Evolutionary conservation across 1,139 yeast species (phyloP), one percentile per base, ranked within the genome.

Genomic region (Blastobotrys capitulatus): DNA sequence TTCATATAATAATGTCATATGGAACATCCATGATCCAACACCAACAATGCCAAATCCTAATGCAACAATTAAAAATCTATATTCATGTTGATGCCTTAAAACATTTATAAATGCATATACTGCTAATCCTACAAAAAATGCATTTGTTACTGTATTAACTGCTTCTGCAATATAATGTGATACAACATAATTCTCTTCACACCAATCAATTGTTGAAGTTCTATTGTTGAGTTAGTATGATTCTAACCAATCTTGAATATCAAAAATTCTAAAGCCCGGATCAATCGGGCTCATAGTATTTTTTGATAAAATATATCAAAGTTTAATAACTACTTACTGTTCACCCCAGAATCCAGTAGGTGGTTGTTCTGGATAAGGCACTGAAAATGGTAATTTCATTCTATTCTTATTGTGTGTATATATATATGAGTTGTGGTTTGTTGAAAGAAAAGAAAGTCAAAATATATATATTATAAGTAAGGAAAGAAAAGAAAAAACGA

Each of bases 101-200:
- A 88, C 83, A 43, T 86, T 81, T 56, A 71, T 70, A 39, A 86
- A 74, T 42, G 94, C 85, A 64, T 78, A 85, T 20, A 66, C 51
- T 0, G 96, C 95, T 48, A 88, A 71, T 15, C 79, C 60, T 36
- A 89, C 65, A 60, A 85, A 86, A 29, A 77, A 74, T 6, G 86
- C 70, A 63, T 89, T 89, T 47, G 97, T 87, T 46, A 79, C 62
- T 6, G 96, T 86, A 63, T 89, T 89, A 52, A 89, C 74, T 50
- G 87, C 83, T 65, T 89, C 97, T n/a, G 96, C 96, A 49, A 89
- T 75, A 60, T 84, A 89, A 18, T 74, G 75, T n/a, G 90, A 78
- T 9, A 89, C 86, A 10, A 88, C 92, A 64, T 89, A 89, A 69
- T 89, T 90, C 64, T 89, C 97, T 67, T 89, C 97, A 69, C 97